phyloP scores from a whole-genome alignment of 441 rosid genomes.

The Populus trichocarpa region DNA sequence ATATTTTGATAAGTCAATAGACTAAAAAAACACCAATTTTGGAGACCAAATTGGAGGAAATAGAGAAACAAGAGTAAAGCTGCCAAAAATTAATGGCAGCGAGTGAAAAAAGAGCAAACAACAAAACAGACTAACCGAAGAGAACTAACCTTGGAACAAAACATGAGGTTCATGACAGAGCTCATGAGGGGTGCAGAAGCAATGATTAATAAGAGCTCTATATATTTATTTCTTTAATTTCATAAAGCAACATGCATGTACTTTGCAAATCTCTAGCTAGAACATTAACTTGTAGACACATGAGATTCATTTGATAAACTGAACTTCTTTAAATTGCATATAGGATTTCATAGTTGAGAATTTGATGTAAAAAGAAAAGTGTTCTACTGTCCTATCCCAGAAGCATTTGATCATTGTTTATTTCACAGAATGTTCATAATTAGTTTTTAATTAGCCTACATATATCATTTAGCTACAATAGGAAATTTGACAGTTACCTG shows the following conservation, averaged over 20 bases:
- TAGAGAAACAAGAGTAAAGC: too few species aligned
- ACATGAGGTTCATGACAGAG: background rate
- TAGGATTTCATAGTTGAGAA: background rate
- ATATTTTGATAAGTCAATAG: too few species aligned
- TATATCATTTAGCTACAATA: background rate
- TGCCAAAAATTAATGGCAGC: too few species aligned
- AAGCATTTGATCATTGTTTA: background rate
- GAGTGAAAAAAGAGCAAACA: too few species aligned
- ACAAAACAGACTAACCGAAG: too few species aligned
- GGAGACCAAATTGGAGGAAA: background rate
- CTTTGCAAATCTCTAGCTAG: background rate
- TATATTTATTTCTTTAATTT: too few species aligned
- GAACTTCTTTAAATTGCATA: background rate
- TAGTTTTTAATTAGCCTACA: background rate
- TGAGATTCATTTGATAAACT: background rate
- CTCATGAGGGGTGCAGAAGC: background rate
- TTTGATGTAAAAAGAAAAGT: background rate
- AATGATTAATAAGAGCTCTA: background rate
- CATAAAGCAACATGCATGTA: background rate
- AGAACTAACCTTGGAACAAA: too few species aligned
- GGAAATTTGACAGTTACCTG: constrained; percentile 38
- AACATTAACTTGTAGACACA: background rate
- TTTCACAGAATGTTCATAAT: background rate
- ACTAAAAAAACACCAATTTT: too few species aligned
- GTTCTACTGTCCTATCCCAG: background rate